phyloP scores from a whole-genome alignment of 2,329 filamentous ascomycete species.

The Cladophialophora exuberans region DNA sequence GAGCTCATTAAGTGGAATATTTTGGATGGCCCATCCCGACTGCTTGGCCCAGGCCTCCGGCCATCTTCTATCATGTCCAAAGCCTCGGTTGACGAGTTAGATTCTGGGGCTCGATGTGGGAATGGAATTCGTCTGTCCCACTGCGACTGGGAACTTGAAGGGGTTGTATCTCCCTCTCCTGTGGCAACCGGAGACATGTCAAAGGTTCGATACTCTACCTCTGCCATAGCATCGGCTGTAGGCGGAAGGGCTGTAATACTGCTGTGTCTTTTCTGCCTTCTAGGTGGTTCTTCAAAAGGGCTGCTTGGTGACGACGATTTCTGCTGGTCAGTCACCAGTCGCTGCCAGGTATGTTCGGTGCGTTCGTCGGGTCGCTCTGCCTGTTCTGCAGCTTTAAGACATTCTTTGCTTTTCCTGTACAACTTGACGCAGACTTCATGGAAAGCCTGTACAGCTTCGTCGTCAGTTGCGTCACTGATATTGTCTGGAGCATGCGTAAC shows the following conservation, averaged over 20 bases:
- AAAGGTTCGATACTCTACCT: slow-evolving; percentile 9
- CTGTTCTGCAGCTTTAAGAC: slow-evolving; percentile 50
- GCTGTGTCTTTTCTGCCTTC: slow-evolving; percentile 7
- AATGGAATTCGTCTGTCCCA: slow-evolving; percentile 50
- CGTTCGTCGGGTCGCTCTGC: slow-evolving; percentile 52
- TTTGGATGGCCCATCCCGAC: slow-evolving; percentile 41
- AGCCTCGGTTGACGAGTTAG: slow-evolving; percentile 49
- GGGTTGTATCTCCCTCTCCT: slow-evolving; percentile 47
- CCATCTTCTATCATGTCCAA: slow-evolving; percentile 45
- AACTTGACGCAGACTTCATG: slow-evolving; percentile 48
- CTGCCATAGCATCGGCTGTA: slow-evolving; percentile 21
- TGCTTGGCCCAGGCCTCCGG: slow-evolving; percentile 42
- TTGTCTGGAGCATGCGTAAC: slow-evolving; percentile 45
- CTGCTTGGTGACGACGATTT: slow-evolving; percentile 30
- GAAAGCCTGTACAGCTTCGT: slow-evolving; percentile 47
- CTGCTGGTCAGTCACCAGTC: slow-evolving; percentile 53
- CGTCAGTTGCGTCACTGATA: slow-evolving; percentile 43
- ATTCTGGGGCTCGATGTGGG: slow-evolving; percentile 43
- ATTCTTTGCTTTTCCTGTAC: slow-evolving; percentile 49
- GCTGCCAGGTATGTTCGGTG: slow-evolving; percentile 54
- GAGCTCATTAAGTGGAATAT: slow-evolving; percentile 50
- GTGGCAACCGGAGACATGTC: slow-evolving; percentile 16
- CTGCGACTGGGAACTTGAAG: slow-evolving; percentile 47
- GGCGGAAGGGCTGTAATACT: slow-evolving; percentile 33
- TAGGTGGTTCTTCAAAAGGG: slow-evolving; percentile 23